These are phyloP conservation scores for Chenopodium suecicum DNA, from an alignment of 148 eudicot genomes.

Conservation along the genomic window DNA sequence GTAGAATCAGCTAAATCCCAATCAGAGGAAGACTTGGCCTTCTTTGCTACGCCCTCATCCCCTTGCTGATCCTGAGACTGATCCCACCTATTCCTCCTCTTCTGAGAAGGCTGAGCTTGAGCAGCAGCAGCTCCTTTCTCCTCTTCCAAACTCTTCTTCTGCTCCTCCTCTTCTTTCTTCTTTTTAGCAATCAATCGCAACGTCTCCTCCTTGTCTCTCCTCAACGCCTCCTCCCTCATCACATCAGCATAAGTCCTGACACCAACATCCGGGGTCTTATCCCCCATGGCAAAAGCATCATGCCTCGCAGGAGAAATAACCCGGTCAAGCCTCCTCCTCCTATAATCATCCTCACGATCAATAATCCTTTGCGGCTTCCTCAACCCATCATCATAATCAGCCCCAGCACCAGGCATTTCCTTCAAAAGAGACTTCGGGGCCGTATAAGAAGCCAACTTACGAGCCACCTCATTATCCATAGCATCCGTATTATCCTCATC, in stretches of 20 bases:
- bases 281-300: constrained; percentile 79
- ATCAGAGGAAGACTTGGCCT: constrained; percentile 72
- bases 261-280: constrained; percentile 80
- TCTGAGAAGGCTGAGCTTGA: constrained; percentile 45
- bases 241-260: constrained; percentile 80
- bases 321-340: constrained; percentile 60
- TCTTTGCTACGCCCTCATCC: constrained; percentile 46
- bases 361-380: constrained; percentile 64
- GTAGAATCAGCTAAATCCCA: constrained; percentile 98
- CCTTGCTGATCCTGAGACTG: constrained; percentile 65
- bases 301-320: constrained; percentile 76
- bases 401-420: constrained; percentile 65
- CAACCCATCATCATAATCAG: constrained; percentile 61
- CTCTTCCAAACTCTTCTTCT: constrained; percentile 38
- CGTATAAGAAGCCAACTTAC: constrained; percentile 71
- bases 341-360: constrained; percentile 80
- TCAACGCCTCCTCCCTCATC: constrained; percentile 77
- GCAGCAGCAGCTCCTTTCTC: constrained; percentile 38
- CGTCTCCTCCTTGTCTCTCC: constrained; percentile 71
- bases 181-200: constrained; percentile 59
- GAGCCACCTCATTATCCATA: constrained; percentile 57
- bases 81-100: constrained; percentile 97
- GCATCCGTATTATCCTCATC: constrained; percentile 63
- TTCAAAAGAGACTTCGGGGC: constrained; percentile 74
- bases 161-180: constrained; percentile 75